A percentile compares a stretch with the other conserved stretches of the same genome.
phyloP scores from a whole-genome alignment of 306 rosid species.

The Alnus rubra region DNA sequence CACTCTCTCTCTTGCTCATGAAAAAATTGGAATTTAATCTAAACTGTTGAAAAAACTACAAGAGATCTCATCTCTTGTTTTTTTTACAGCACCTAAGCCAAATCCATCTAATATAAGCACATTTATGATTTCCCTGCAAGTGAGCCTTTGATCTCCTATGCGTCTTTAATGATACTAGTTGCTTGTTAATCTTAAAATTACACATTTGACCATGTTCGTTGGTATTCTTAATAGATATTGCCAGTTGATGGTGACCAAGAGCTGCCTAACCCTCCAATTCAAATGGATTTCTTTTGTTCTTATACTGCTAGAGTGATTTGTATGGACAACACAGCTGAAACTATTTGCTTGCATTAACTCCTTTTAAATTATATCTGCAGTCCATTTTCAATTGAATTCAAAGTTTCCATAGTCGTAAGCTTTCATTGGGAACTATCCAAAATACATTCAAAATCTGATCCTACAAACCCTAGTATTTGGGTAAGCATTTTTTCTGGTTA shows the following conservation, averaged over 20 bases:
- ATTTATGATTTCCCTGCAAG: neutral
- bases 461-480: constrained; percentile 82
- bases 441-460: constrained; percentile 67
- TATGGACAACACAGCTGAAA: neutral
- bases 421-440: constrained; percentile 79
- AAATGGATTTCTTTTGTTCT: neutral
- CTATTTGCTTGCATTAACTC: neutral
- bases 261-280: neutral
- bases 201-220: neutral
- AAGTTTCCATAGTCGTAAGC: constrained; percentile 64
- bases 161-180: neutral
- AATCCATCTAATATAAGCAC: neutral
- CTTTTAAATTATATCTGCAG: constrained; percentile 46
- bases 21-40: no score
- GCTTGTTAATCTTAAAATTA: neutral
- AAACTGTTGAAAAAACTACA: no score
- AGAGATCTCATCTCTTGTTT: no score
- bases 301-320: neutral
- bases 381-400: constrained; percentile 88
- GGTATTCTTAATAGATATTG: neutral
- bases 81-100: no score
- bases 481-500: constrained; percentile 44
- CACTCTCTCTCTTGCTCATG: no score
- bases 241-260: neutral
- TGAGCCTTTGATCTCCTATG: neutral